A percentile compares a stretch with the other conserved stretches of the same genome.
Evolutionary conservation across 2,329 filamentous ascomycete genomes (phyloP).

Genomic region (Orbilia quercus): DNA sequence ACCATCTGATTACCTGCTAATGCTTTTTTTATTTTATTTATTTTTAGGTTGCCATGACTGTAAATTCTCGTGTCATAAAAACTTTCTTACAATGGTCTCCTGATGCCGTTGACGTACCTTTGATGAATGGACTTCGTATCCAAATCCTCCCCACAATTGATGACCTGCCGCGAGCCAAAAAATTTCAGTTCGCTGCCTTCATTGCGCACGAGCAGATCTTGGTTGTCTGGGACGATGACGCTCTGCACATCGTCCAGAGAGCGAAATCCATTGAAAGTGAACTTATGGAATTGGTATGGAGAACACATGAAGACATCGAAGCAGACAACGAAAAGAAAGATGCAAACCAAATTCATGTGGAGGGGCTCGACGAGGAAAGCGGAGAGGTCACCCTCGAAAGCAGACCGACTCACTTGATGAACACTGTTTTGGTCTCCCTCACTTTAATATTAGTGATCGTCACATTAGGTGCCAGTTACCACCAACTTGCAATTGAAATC

Average conservation of each 20-base stretch:
- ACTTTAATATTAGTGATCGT: constrained; percentile 74
- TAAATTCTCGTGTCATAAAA: constrained; percentile 82
- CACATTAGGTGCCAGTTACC: constrained; percentile 76
- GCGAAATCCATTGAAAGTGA: constrained; percentile 79
- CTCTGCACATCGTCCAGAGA: constrained; percentile 75
- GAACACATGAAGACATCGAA: constrained; percentile 70
- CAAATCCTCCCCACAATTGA: constrained; percentile 79
- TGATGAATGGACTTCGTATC: constrained; percentile 80
- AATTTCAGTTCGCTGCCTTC: constrained; percentile 84
- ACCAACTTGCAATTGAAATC: constrained; percentile 76
- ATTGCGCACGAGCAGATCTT: constrained; percentile 76
- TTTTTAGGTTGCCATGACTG: constrained; percentile 78
- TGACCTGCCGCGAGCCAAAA: constrained; percentile 76
- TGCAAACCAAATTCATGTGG: constrained; percentile 63
- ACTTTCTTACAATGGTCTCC: constrained; percentile 79
- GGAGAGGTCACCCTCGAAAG: constrained; percentile 74
- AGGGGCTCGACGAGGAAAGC: constrained; percentile 77
- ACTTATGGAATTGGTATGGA: constrained; percentile 82
- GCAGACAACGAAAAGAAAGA: constrained; percentile 68
- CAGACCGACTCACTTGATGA: constrained; percentile 75
- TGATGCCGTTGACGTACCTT: constrained; percentile 77
- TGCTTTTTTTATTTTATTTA: too few species aligned
- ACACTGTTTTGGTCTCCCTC: constrained; percentile 74
- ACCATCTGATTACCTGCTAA: not conserved
- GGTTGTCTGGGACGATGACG: constrained; percentile 85